Percentiles rank a stretch among this genome's conserved stretches.
Conservation (phyloP, 2,329 filamentous ascomycete species). For the Aspergillus proliferans region DNA sequence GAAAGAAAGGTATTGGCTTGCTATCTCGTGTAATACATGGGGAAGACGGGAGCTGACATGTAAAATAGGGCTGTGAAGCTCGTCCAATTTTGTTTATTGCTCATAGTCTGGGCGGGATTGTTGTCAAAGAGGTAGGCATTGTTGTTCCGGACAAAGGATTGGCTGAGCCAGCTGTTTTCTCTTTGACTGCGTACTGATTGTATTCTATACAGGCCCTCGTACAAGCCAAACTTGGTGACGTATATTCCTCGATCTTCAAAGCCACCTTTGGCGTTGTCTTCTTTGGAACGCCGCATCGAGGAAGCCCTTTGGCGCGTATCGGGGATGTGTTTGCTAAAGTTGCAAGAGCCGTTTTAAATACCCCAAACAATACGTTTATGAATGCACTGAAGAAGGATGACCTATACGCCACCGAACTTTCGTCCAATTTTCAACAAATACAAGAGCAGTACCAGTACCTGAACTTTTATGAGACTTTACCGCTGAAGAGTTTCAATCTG, state of each 20-base stretch:
- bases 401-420: slow-evolving; percentile 9
- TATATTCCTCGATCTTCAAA: slow-evolving; percentile 10
- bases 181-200: slow-evolving; percentile 1
- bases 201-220: slow-evolving; percentile 6
- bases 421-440: slow-evolving; percentile 9
- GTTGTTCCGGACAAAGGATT: background rate
- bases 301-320: slow-evolving; percentile 11
- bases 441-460: slow-evolving; percentile 9
- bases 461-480: slow-evolving; percentile 11
- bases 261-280: slow-evolving; percentile 17
- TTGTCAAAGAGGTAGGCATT: slow-evolving; percentile 21
- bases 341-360: slow-evolving; percentile 10
- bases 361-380: slow-evolving; percentile 15
- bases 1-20: slow-evolving; percentile 6
- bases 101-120: slow-evolving; percentile 23
- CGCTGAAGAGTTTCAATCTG: slow-evolving; percentile 9
- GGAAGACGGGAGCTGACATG: background rate
- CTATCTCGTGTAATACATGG: background rate
- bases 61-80: slow-evolving; percentile 3
- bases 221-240: slow-evolving; percentile 10
- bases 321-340: slow-evolving; percentile 15
- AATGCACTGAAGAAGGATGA: slow-evolving; percentile 14
- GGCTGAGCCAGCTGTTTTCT: background rate
- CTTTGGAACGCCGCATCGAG: slow-evolving; percentile 21
- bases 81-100: slow-evolving; percentile 22